Base-by-base conservation (phyloP, 192 early-diverging fungal genomes). In the Entomortierella chlamydospora region DNA sequence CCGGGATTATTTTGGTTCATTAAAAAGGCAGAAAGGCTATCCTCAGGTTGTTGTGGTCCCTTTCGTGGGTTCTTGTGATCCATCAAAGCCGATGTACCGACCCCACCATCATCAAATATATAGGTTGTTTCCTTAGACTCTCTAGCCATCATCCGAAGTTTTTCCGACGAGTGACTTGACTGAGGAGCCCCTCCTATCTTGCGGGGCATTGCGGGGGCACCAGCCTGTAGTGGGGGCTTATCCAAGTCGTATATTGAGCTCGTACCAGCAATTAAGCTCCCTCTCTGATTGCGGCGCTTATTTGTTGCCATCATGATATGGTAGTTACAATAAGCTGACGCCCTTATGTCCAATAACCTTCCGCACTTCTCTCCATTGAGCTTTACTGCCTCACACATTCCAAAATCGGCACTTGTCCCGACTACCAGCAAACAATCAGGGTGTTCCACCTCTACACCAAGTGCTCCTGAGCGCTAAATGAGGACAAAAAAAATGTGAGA, bases 1-100 rank as follows among this genome's bases (percentile, higher is more conserved):
- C 76, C 76, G 15, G 63, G 76, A 39, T 79, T 79, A 25, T 79
- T 79, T 42, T 79, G 76, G 49, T 28, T 79, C 76, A 79, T 79
- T 56, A 79, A 45, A 47, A 70, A 79, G 4, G 49, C 29, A 1
- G 76, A 79, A 17, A 79, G 56, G 11, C 23, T 57, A 20, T 50
- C 57, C 4, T 59, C 76, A 1, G 37, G 3, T 26, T 62, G 69
- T 22, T 61, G 17, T 4, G 13, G 8, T 18, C 11, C 57, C 30
- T 76, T 76, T 52, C 56, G 67, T 39, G 47, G 12, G 17, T 39
- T 47, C 23, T 62, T 57, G 4, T 57, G 49, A 59, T 78, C 65
- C 17, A 45, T 31, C 56, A 78, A 28, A 18, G 61, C 57, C 11
- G 73, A 78, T 4, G 61, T 64, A 6, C 60, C 73, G 20, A 69